Conservation (phyloP, 129 eudicot genomes). For the Rutidosis leptorrhynchoides region DNA sequence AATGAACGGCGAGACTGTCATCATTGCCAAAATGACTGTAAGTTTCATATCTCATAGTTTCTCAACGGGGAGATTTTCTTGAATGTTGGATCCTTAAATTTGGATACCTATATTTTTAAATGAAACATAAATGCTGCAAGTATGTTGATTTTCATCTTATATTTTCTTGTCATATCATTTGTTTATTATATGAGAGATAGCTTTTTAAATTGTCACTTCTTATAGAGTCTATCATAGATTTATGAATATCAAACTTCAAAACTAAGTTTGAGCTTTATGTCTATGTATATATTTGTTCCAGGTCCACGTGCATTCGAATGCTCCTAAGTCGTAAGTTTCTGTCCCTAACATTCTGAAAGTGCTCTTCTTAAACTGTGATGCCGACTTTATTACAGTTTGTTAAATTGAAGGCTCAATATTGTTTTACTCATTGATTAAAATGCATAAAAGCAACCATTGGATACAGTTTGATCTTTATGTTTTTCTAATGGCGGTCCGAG, state of each 20-base stretch:
- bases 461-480: not conserved
- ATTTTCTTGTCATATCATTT: not conserved
- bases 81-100: too few species aligned
- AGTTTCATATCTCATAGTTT: not conserved
- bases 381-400: not conserved
- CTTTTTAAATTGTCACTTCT: not conserved
- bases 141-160: not conserved
- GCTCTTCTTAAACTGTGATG: conserved; percentile 4
- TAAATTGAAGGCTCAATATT: not conserved
- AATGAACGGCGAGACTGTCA: conserved; percentile 68
- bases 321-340: conserved; percentile 68
- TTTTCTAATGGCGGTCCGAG: too few species aligned
- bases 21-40: conserved; percentile 74
- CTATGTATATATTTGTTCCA: conserved; percentile 26
- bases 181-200: too few species aligned
- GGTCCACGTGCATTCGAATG: conserved; percentile 65
- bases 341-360: conserved; percentile 11
- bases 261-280: conserved; percentile 5
- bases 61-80: too few species aligned
- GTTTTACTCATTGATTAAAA: not conserved
- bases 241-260: not conserved
- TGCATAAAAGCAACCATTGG: not conserved
- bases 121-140: too few species aligned
- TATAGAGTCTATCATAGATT: not conserved
- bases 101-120: too few species aligned